phyloP scores from a whole-genome alignment of 768 basidiomycete genomes.

The Nidularia pulvinata region DNA sequence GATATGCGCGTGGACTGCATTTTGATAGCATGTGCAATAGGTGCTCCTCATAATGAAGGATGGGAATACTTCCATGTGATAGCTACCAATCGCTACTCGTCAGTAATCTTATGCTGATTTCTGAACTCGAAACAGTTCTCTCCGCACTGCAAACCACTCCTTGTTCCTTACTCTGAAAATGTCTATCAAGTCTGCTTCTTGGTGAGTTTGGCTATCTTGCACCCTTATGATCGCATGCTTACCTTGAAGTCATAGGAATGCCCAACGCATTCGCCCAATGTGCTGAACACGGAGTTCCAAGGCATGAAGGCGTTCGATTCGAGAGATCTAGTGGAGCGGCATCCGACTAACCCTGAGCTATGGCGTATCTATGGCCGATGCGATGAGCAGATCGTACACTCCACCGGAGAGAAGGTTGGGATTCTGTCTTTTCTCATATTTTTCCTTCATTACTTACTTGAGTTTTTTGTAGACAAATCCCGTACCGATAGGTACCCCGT shows the following conservation, averaged over 20 bases:
- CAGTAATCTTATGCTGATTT: neutral
- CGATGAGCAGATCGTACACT: constrained; percentile 39
- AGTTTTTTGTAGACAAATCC: constrained; percentile 24
- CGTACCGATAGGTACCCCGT: constrained; percentile 25
- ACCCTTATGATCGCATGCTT: constrained; percentile 2
- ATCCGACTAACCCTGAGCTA: constrained; percentile 26
- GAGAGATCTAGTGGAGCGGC: constrained; percentile 27
- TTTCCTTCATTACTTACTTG: constrained; percentile 2
- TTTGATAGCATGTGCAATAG: neutral
- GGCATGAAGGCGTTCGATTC: constrained; percentile 24
- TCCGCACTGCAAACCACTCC: constrained; percentile 1
- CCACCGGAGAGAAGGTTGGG: constrained; percentile 29
- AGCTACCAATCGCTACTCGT: too few relatives aligned
- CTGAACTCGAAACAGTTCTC: neutral
- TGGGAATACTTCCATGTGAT: constrained; percentile 12
- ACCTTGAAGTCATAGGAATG: constrained; percentile 4
- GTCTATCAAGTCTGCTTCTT: constrained; percentile 5
- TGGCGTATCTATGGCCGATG: constrained; percentile 29
- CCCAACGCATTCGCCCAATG: constrained; percentile 4
- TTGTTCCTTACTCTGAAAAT: neutral
- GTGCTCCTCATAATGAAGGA: constrained; percentile 6
- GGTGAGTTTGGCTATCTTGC: neutral
- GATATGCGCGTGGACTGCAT: neutral
- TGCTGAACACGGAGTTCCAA: constrained; percentile 20
- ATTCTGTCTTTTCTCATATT: neutral